These are phyloP conservation scores for Karstenula rhodostoma DNA, from an alignment of 2,329 filamentous ascomycete genomes.

Conservation along the genomic window DNA sequence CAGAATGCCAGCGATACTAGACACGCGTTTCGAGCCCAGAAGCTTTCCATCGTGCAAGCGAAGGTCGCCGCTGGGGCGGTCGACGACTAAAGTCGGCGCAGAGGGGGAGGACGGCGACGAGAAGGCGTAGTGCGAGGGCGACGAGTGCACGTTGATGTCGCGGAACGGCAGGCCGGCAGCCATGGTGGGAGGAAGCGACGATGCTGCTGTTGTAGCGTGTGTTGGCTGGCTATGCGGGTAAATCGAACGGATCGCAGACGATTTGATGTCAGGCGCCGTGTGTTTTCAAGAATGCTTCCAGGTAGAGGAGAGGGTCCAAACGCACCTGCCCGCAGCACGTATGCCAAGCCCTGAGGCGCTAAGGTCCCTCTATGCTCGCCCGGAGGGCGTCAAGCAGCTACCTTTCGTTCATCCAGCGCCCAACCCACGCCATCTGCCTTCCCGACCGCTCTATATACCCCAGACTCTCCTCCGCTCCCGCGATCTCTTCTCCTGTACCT, in stretches of 20 bases:
- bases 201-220: neutral
- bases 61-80: constrained; percentile 90
- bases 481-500: constrained; percentile 1
- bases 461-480: constrained; percentile 3
- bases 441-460: constrained; percentile 4
- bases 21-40: constrained; percentile 81
- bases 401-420: constrained; percentile 12
- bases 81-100: constrained; percentile 85
- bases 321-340: constrained; percentile 8
- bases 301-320: constrained; percentile 2
- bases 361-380: neutral
- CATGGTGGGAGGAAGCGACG: constrained; percentile 48
- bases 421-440: constrained; percentile 5
- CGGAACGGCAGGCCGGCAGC: constrained; percentile 75
- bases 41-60: constrained; percentile 82
- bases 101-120: constrained; percentile 93
- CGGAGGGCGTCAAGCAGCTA: constrained; percentile 16
- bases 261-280: neutral
- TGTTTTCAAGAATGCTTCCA: neutral
- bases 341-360: constrained; percentile 1
- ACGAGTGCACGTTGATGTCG: constrained; percentile 96
- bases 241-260: neutral
- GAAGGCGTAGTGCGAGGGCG: constrained; percentile 92
- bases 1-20: constrained; percentile 92
- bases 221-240: neutral